Conservation (phyloP, 305 asterid genomes). For the Solanum hybrid region DNA sequence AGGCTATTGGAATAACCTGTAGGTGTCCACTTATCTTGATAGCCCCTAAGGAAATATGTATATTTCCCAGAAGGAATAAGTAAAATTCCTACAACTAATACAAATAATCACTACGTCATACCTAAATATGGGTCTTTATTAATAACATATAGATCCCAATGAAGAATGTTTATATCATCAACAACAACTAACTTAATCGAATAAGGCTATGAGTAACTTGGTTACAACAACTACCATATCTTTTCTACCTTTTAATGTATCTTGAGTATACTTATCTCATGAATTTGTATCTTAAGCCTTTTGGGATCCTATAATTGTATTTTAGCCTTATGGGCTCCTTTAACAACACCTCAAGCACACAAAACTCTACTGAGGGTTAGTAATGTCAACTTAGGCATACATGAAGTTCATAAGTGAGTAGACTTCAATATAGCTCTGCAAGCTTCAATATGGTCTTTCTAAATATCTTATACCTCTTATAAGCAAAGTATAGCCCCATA, state of each 20-base stretch:
- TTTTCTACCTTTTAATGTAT: not conserved
- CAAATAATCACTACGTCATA: not conserved
- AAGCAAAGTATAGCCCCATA: not conserved
- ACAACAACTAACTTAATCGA: not conserved
- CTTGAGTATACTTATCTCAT: not conserved
- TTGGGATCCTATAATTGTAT: not conserved
- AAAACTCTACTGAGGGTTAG: not conserved
- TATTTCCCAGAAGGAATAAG: not conserved
- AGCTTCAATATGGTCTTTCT: not conserved
- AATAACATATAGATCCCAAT: not conserved
- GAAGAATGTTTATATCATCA: not conserved
- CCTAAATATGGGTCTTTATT: not conserved
- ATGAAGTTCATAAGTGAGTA: no score
- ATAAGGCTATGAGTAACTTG: not conserved
- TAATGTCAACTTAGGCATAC: not conserved
- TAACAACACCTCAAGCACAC: not conserved
- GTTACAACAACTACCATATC: not conserved
- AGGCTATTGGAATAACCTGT: not conserved
- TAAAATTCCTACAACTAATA: no score
- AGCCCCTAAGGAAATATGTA: not conserved
- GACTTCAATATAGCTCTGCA: no score
- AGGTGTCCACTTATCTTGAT: not conserved
- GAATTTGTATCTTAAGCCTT: not conserved
- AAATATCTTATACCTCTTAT: not conserved
- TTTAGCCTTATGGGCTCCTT: not conserved